Percentiles rank a stretch among this genome's conserved stretches.
Evolutionary conservation across 2,329 filamentous ascomycete genomes (phyloP).

Genomic region (Periglandula ipomoeae): DNA sequence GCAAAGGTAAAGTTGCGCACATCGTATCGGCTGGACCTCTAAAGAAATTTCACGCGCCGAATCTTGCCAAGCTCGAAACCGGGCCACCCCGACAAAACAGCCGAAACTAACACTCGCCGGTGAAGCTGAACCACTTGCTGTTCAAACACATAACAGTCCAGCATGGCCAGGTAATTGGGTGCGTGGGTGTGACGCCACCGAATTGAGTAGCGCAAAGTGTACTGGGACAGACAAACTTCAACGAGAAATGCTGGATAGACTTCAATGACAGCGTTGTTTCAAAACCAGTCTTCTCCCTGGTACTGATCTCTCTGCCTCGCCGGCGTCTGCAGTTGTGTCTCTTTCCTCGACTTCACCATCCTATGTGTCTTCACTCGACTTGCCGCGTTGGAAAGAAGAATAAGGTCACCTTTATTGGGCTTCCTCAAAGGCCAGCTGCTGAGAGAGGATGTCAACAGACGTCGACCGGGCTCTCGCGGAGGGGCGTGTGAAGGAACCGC

Average conservation of each 20-base stretch:
- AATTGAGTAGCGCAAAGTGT: too few relatives aligned
- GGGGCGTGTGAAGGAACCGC: constrained; percentile 24
- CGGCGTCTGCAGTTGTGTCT: too few relatives aligned
- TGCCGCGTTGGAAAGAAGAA: background rate
- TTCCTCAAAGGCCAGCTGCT: background rate
- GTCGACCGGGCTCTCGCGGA: constrained; percentile 23
- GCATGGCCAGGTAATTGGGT: background rate
- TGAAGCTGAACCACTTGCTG: background rate
- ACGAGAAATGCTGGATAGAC: too few relatives aligned
- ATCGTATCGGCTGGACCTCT: too few relatives aligned
- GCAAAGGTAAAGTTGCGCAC: too few relatives aligned
- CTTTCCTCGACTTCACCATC: too few relatives aligned
- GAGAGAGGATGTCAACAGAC: constrained; percentile 14
- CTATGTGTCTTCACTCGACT: too few relatives aligned
- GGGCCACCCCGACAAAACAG: background rate
- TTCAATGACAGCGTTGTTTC: too few relatives aligned
- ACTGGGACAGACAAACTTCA: too few relatives aligned
- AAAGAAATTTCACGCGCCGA: background rate
- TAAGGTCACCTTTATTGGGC: background rate
- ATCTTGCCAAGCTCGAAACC: background rate
- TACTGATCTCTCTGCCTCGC: too few relatives aligned
- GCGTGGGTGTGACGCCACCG: too few relatives aligned
- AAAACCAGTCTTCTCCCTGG: too few relatives aligned
- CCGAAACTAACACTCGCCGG: background rate
- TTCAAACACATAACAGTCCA: background rate